Evolutionary conservation across 495 filamentous ascomycete species (phyloP).

Genomic region (Pyronema domesticum): DNA sequence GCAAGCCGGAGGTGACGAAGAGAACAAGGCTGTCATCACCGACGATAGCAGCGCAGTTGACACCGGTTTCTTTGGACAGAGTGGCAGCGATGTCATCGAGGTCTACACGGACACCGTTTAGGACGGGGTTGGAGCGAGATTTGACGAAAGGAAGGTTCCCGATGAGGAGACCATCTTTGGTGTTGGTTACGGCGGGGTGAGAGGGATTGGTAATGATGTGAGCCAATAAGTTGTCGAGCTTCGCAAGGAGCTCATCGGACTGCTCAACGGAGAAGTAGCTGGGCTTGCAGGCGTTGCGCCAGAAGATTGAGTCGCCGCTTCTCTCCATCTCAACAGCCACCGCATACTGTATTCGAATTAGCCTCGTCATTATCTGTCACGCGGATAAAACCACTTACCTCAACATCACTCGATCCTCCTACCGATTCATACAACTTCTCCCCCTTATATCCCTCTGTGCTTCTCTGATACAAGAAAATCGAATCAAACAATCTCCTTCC

Average conservation of each 20-base stretch:
- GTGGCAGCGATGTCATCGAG: conserved; percentile 9
- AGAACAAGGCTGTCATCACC: conserved; percentile 6
- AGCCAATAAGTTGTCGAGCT: conserved; percentile 37
- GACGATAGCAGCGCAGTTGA: conserved; percentile 11
- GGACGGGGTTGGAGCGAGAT: conserved; percentile 1
- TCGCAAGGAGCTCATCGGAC: conserved; percentile 31
- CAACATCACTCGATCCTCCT: conserved; percentile 42
- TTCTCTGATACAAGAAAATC: conserved; percentile 52
- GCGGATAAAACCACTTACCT: conserved; percentile 25
- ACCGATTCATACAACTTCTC: conserved; percentile 37
- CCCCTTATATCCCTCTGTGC: background rate
- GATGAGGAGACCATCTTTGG: conserved; percentile 25
- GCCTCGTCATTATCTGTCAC: conserved; percentile 1
- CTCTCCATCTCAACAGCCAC: conserved; percentile 65
- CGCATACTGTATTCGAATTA: conserved; percentile 34
- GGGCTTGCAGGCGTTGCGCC: conserved; percentile 52
- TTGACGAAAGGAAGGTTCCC: conserved; percentile 9
- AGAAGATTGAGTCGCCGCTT: conserved; percentile 34
- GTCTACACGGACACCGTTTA: conserved; percentile 19
- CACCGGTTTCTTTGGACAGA: background rate
- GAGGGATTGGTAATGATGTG: conserved; percentile 32
- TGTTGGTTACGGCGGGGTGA: conserved; percentile 36
- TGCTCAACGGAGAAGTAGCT: conserved; percentile 31
- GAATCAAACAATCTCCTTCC: conserved; percentile 41
- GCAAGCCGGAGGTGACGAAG: conserved; percentile 4